Base-by-base conservation (phyloP, 139 green algal species). In the Astrephomene gubernaculifera region DNA sequence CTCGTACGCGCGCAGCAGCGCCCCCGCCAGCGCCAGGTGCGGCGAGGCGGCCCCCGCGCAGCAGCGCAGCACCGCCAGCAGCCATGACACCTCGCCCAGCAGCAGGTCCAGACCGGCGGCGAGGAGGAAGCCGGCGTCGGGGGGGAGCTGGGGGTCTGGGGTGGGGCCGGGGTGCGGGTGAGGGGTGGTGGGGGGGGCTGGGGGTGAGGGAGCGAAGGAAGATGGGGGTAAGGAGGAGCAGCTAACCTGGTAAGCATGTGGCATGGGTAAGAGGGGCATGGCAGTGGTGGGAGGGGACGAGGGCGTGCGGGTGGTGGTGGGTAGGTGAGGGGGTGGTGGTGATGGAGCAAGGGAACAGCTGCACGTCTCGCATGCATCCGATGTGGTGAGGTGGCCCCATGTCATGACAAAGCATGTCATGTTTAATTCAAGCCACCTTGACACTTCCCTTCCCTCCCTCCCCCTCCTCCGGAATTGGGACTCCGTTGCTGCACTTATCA, bases 31-130 rank as follows among this genome's bases (percentile, higher is more conserved):
- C 63, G 45, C 38, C 57, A 90, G 80, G 71, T 90, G 86, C 1
- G 86, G 86, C 1, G 43, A 75, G 57, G 14, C 70, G n/a, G 86
- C 70, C 9, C 86, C 86, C 19, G 45, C 4, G 60, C 5, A 52
- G 6, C 38, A 12, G 1, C 80, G 61, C 61, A 90, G 86, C 71
- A 90, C 45, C 31, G 79, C 57, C 71, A 90, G 65, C 79, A 90
- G 79, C 86, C 86, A 89, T 14, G 65, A 33, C 60, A 90, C 45
- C 80, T 90, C 86, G 4, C 86, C 80, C 53, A 86, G 71, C 61
- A 90, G 79, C 61, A 90, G 61, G 53, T 90, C 86, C 29, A 74
- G 21, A 12, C 65, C 61, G 24, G 61, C 79, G 0, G 86, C 44
- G 25, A 90, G 60, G 61, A 90, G 52, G 71, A 90, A 90, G 61